Evolutionary conservation across 495 filamentous ascomycete species (phyloP).

Genomic region (Penicillium arizonense): DNA sequence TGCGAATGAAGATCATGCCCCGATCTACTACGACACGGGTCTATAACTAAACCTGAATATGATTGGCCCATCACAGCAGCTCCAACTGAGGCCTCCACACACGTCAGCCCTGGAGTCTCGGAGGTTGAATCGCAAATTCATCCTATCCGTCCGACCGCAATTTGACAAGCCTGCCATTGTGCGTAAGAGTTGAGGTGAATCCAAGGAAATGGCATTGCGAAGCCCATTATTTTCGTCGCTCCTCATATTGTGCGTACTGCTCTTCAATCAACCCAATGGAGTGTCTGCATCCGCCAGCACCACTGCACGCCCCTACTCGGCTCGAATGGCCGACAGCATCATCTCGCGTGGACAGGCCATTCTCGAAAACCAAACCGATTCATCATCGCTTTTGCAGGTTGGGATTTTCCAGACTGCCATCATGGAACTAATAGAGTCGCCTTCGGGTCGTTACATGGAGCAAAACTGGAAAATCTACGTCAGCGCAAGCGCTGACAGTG

Average conservation of each 20-base stretch:
- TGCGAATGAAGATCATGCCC: neutral
- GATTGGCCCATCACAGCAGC: neutral
- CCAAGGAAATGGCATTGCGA: neutral
- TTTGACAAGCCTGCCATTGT: neutral
- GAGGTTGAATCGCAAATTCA: neutral
- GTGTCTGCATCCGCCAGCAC: neutral
- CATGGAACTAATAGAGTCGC: slow-evolving; percentile 27
- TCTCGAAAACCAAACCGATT: slow-evolving; percentile 18
- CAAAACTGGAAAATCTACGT: slow-evolving; percentile 18
- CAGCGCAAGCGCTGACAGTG: slow-evolving; percentile 23
- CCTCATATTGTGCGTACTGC: neutral
- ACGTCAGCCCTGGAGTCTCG: neutral
- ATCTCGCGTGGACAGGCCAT: slow-evolving; percentile 43
- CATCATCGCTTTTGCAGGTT: slow-evolving; percentile 36
- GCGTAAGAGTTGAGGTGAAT: neutral
- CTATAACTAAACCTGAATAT: neutral
- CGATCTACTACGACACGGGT: neutral
- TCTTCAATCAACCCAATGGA: neutral
- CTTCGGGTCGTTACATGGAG: slow-evolving; percentile 8
- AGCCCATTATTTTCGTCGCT: neutral
- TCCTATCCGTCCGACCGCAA: neutral
- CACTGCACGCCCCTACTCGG: slow-evolving; percentile 31
- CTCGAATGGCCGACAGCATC: slow-evolving; percentile 49
- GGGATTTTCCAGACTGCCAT: slow-evolving; percentile 40
- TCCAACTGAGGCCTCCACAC: neutral